Base-by-base conservation (phyloP, 768 basidiomycete species). In the Podaxis pistillaris region DNA sequence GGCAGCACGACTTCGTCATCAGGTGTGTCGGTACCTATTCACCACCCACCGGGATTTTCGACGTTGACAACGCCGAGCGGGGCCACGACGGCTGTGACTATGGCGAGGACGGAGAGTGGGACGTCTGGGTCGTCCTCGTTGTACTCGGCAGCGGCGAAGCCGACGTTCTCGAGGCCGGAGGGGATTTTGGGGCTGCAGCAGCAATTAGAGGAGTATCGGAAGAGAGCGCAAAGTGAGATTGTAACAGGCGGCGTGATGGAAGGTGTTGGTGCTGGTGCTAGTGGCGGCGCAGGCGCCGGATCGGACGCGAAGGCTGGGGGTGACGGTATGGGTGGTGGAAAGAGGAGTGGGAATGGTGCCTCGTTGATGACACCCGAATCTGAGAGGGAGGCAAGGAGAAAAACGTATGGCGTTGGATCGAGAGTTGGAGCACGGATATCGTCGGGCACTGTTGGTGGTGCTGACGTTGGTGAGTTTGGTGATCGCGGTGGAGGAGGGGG, bases 81-180 rank as follows among this genome's bases (percentile, higher is more conserved):
- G 61, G 78, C 87, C 1, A 90, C 89, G 40, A 91, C 89, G 17
- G 87, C 86, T 15, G 60, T 91, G 12, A 89, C 79, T 30, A 51
- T 86, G 33, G 68, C 75, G 17, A 78, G 84, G 24, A 77, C 76
- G n/a, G 78, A 82, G 19, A 88, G 86, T 0, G 76, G 73, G 17
- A 75, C 78, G 51, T 80, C 81, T 58, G 83, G 86, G 4, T 87
- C 91, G 70, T 90, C 26, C 11, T 47, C 91, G 70, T 90, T 46
- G 28, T 47, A 44, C 17, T 36, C 30, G n/a, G 26, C 52, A 22
- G 4, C 51, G 1, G 36, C 89, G 4, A 82, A 85, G 1, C 86
- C 89, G 0, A 77, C 82, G 5, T 78, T 81, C 44, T 76, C 85
- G 2, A 77, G 87, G 9, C 80, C 80, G 30, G 76, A 85, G 46